Evolutionary conservation across 2,329 filamentous ascomycete species (phyloP).

Genomic region (Dendrostoma leiphaemia): DNA sequence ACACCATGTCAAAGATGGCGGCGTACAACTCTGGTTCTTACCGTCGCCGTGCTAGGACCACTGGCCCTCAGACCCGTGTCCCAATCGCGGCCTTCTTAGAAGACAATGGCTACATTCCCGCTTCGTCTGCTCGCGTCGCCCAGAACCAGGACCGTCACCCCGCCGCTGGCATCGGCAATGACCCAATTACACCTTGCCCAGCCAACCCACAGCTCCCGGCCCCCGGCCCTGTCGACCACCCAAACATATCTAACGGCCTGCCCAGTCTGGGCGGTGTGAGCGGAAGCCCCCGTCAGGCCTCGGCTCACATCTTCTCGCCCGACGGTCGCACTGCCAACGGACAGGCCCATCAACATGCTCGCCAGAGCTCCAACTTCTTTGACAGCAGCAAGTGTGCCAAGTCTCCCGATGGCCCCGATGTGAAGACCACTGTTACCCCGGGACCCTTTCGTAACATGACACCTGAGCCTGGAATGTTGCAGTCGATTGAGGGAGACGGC

Average conservation of each 20-base stretch:
- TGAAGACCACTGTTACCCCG: neutral
- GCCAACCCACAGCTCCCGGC: neutral
- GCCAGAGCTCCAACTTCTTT: neutral
- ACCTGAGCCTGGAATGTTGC: constrained; percentile 10
- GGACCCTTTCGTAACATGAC: neutral
- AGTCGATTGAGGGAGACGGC: neutral
- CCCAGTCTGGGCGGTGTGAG: too few relatives aligned
- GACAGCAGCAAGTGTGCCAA: neutral
- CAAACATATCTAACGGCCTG: neutral
- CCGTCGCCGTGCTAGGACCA: neutral
- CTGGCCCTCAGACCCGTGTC: neutral
- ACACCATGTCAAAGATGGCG: constrained; percentile 18
- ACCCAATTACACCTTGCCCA: neutral
- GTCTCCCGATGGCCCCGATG: neutral
- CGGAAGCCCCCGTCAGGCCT: too few relatives aligned
- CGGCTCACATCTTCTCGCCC: too few relatives aligned
- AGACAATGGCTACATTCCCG: constrained; percentile 6
- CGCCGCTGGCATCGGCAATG: neutral
- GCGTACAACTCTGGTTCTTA: constrained; percentile 7
- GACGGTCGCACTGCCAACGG: too few relatives aligned
- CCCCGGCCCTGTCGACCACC: neutral
- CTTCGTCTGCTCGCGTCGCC: neutral
- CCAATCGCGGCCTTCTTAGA: constrained; percentile 5
- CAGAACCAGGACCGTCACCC: neutral
- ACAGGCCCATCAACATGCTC: neutral